A percentile compares a stretch with the other conserved stretches of the same genome.
These are phyloP conservation scores for Saccharomycopsis phalli DNA, from an alignment of 1,139 yeast species.

Conservation along the genomic window DNA sequence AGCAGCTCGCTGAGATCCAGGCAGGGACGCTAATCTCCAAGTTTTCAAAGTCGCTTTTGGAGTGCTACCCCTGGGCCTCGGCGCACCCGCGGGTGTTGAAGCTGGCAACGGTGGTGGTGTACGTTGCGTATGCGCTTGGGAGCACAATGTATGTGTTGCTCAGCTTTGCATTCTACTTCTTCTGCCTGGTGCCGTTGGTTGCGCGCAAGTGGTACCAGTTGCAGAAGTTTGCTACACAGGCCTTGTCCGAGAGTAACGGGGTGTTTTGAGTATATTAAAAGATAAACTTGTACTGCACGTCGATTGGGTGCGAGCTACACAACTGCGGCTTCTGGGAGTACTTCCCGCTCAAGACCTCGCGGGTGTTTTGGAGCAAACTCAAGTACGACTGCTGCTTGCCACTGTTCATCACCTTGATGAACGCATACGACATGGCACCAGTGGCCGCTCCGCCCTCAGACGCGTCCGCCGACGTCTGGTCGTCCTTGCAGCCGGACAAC, in stretches of 20 bases:
- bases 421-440: conserved; percentile 60
- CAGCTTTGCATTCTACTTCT: conserved; percentile 9
- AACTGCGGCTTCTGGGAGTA: conserved; percentile 61
- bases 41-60: conserved; percentile 10
- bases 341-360: conserved; percentile 41
- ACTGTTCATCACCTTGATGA: conserved; percentile 42
- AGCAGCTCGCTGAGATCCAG: conserved; percentile 3
- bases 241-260: conserved; percentile 12
- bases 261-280: conserved; percentile 19
- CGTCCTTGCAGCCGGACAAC: conserved; percentile 84
- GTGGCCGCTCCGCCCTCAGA: conserved; percentile 44
- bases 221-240: conserved; percentile 3
- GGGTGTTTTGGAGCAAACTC: conserved; percentile 49
- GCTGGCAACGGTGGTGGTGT: conserved; percentile 2
- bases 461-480: conserved; percentile 50
- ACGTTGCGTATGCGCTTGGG: conserved; percentile 5
- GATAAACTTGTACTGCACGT: conserved; percentile 43
- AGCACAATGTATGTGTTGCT: conserved; percentile 11
- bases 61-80: conserved; percentile 2
- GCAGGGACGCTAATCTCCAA: conserved; percentile 9
- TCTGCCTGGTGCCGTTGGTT: conserved; percentile 8
- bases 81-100: conserved; percentile 5
- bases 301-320: conserved; percentile 55
- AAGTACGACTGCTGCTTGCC: conserved; percentile 46
- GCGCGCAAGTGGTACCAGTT: conserved; percentile 12